A percentile compares a stretch with the other conserved stretches of the same genome.
These are phyloP conservation scores for Phytopythium vexans DNA, from an alignment of 352 stramenopile species.

Conservation along the genomic window DNA sequence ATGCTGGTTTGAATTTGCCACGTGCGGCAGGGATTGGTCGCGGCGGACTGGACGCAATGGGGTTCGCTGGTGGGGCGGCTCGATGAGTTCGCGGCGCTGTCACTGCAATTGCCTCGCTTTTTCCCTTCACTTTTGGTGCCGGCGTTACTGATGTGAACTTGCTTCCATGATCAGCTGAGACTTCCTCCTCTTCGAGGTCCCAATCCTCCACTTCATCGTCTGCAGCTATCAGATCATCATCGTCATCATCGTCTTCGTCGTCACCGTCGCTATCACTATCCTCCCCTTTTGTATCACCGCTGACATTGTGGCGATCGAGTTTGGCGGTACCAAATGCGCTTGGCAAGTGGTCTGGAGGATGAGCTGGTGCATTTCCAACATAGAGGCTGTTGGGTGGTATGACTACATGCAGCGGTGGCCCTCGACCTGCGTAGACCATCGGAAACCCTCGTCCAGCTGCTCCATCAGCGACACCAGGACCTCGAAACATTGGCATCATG, in stretches of 20 bases:
- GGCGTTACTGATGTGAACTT: background rate
- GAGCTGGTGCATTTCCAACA: no score
- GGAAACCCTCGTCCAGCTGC: conserved; percentile 4
- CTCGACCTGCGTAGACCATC: conserved; percentile 11
- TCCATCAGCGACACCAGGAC: background rate
- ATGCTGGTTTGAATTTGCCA: conserved; percentile 25
- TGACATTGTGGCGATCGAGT: background rate
- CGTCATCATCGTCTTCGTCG: conserved; percentile 21
- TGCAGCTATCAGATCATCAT: conserved; percentile 30
- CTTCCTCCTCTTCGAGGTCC: conserved; percentile 20
- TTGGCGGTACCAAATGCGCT: background rate
- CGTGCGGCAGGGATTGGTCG: conserved; percentile 1
- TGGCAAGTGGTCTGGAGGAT: no score
- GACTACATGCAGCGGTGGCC: conserved; percentile 15
- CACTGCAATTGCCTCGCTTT: background rate
- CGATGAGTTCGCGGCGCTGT: background rate
- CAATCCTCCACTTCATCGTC: conserved; percentile 44
- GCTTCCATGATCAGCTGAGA: background rate
- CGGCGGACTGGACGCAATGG: no score
- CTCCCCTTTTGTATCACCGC: conserved; percentile 4
- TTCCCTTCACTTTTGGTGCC: background rate
- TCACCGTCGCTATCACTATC: conserved; percentile 8
- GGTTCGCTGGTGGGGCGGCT: background rate
- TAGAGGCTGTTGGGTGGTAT: conserved; percentile 1
- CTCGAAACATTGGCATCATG: background rate